A percentile compares a stretch with the other conserved stretches of the same genome.
Conservation (phyloP, 441 rosid species). For the Erodium trifolium region DNA sequence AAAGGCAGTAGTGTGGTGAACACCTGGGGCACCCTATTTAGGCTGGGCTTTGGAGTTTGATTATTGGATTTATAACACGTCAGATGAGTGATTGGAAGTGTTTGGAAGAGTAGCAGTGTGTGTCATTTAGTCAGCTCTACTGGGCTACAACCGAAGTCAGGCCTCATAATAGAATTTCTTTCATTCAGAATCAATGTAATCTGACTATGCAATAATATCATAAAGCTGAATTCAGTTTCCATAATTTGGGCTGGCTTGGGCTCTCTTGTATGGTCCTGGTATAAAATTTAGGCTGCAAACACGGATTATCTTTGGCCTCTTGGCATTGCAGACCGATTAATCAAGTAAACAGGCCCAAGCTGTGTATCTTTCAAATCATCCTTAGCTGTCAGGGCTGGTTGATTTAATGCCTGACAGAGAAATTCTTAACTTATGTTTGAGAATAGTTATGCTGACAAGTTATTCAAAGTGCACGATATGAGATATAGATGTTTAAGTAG, state of each 20-base stretch:
- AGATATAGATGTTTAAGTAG: conserved; percentile 1
- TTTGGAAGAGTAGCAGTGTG: background rate
- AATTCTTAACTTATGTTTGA: background rate
- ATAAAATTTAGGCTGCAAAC: background rate
- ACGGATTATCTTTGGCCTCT: background rate
- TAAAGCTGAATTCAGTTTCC: background rate
- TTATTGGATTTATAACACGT: background rate
- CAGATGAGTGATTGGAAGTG: conserved; percentile 1
- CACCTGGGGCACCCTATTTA: background rate
- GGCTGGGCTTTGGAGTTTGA: background rate
- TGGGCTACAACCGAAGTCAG: background rate
- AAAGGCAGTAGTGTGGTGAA: background rate
- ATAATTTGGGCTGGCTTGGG: background rate
- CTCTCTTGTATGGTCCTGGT: conserved; percentile 1
- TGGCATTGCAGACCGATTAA: background rate
- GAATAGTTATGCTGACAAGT: background rate
- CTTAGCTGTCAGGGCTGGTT: background rate
- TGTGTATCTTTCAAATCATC: background rate
- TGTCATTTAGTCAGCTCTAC: background rate
- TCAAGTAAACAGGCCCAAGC: background rate
- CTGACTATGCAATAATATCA: background rate
- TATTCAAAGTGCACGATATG: background rate
- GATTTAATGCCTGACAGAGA: conserved; percentile 6
- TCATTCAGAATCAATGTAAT: background rate
- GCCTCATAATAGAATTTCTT: conserved; percentile 1